Evolutionary conservation across 2,329 filamentous ascomycete genomes (phyloP), one percentile per base, ranked within the genome.

Genomic region (Acephala macrosclerotiorum): DNA sequence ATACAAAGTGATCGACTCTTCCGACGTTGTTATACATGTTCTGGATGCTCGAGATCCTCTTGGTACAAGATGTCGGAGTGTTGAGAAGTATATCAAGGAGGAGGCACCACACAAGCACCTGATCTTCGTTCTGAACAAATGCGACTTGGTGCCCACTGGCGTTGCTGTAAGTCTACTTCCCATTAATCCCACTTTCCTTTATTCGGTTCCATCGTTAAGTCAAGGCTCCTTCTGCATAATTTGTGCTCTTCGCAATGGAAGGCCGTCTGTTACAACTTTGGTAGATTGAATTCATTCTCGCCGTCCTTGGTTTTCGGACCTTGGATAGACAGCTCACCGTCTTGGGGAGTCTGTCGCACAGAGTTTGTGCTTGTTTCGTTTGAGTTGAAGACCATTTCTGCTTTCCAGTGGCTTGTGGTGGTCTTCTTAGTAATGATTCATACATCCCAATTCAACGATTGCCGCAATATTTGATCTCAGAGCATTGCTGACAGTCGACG

Each of bases 351-450:
- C 82, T 83, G 85, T 93, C 91, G 85, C 84, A 89, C 89, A 88
- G 75, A 77, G 75, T 72, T 71, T 73, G 85, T 85, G 86, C 81
- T 85, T 96, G 93, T 90, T 91, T 91, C 90, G 89, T 93, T 91
- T 93, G 95, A 98, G 96, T 98, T 97, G 96, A 98, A 91, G 84
- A 84, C 88, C 89, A 87, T 87, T 88, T 87, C 87, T 85, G 81
- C 86, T 83, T 75, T 79, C 78, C 81, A 85, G 85, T 82, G 80
- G 82, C 81, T 81, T 81, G 82, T 94, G 89, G 91, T 88, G 87
- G 87, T 87, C 85, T 92, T 98, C 96, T 97, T 99, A 99, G 96
- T 98, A 91, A 93, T 91, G 92, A 92, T 91, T 91, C 94, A 95
- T 87, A 99, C 91, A 94, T 88, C 12, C 33, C 57, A 57, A 57